Percentiles rank a stretch among this genome's conserved stretches.
phyloP scores from a whole-genome alignment of 1,284 basidiomycete genomes.

The Termitomyces sp. region DNA sequence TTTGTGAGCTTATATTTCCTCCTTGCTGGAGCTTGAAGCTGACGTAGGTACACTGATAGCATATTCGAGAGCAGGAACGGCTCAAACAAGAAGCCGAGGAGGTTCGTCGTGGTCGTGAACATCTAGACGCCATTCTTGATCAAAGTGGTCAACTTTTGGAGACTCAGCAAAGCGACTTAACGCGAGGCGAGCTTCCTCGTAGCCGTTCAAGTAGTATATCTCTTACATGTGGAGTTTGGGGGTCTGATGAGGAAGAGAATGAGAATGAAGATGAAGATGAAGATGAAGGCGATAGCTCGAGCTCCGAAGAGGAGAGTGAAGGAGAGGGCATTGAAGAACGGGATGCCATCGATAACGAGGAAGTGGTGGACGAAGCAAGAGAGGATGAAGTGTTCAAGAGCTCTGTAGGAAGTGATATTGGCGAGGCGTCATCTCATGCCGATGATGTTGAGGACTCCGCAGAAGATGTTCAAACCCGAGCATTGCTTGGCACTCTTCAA shows the following conservation, averaged over 20 bases:
- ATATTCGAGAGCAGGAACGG: slow-evolving; percentile 69
- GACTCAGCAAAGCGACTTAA: slow-evolving; percentile 73
- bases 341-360: slow-evolving; percentile 11
- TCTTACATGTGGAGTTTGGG: slow-evolving; percentile 30
- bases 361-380: slow-evolving; percentile 23
- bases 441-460: neutral
- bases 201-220: slow-evolving; percentile 56
- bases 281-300: slow-evolving; percentile 21
- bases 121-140: slow-evolving; percentile 87
- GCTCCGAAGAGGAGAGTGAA: slow-evolving; percentile 19
- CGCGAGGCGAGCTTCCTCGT: slow-evolving; percentile 37
- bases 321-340: slow-evolving; percentile 19
- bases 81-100: slow-evolving; percentile 45
- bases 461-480: slow-evolving; percentile 21
- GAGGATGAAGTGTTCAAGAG: slow-evolving; percentile 12
- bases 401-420: slow-evolving; percentile 4
- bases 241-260: slow-evolving; percentile 28
- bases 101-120: slow-evolving; percentile 54
- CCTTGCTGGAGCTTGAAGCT: neutral
- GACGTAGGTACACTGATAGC: slow-evolving; percentile 29
- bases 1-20: slow-evolving; percentile 52
- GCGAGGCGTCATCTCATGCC: slow-evolving; percentile 2
- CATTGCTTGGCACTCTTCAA: slow-evolving; percentile 13
- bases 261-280: no score
- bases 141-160: slow-evolving; percentile 86